Base-by-base conservation (phyloP, 148 eudicot genomes). In the Chenopodium berlandieri region DNA sequence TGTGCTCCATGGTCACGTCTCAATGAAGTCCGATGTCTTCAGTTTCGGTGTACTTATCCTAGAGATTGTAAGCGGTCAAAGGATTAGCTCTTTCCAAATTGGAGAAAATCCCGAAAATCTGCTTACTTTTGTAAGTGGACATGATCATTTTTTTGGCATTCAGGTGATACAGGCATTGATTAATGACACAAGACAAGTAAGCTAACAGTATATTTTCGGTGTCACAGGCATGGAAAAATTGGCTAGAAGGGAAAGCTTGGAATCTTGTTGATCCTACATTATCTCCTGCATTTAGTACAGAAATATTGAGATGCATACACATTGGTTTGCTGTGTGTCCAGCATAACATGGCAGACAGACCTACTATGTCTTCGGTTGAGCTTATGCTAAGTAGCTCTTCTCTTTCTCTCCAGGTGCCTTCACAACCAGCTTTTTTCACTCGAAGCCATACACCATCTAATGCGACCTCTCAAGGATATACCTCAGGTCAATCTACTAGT, bases 301-400 rank as follows among this genome's bases (percentile, higher is more conserved):
- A 88, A 47, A 80, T 88, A 48, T 31, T 86, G 80, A 80, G 86
- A 73, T 84, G 90, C 80, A 84, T 88, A n/a, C 90, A 86, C 47
- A 84, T 88, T n/a, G 90, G 87, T 52, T 73, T 88, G 58, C 71
- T 83, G 20, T 88, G 90, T 58, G 88, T 82, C 62, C 88, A 88
- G 76, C 80, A 84, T 40, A 80, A 80, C 54, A 78, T 54, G 2
- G 76, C 58, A 4, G 70, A 84, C 1, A 82, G 88, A 37, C 90
- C 90, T 14, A 82, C 88, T 44, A 86, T 88, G 88, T 84, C 88
- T 23, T 73, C 80, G 0, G 73, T 86, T 63, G 81, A 65, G 47
- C 77, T 79, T 10, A 88, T 86, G 90, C 87, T 88, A 9, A 84
- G 47, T 52, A 86, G 88, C 78, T 9, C 22, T 52, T 73, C 89